Evolutionary conservation across 306 rosid species (phyloP).

Genomic region (Fragaria vesca): DNA sequence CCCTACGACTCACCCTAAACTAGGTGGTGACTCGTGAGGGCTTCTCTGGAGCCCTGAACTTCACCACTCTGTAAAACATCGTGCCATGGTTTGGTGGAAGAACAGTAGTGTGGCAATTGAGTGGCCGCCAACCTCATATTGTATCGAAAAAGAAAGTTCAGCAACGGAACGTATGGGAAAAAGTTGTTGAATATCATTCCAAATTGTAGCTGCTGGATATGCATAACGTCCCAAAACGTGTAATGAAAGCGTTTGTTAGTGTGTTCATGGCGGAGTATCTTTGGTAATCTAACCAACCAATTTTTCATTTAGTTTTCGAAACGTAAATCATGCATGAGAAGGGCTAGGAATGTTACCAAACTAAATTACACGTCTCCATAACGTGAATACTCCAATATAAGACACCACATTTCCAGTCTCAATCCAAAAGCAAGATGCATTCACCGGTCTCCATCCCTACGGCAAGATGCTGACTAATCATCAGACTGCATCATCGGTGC

Average conservation of each 20-base stretch:
- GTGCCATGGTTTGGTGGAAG: no score
- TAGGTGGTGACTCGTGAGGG: no score
- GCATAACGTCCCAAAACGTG: neutral
- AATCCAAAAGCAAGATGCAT: neutral
- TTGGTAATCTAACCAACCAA: neutral
- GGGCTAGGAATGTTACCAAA: no score
- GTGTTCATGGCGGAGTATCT: neutral
- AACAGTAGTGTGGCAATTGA: no score
- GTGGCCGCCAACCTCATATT: neutral
- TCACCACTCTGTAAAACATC: no score
- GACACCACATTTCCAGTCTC: no score
- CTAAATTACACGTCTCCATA: neutral
- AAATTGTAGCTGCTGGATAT: no score
- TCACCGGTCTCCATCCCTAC: conserved; percentile 1
- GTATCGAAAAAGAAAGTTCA: no score
- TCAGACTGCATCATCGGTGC: neutral
- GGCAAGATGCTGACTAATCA: neutral
- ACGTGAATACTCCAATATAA: neutral
- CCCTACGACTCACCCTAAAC: no score
- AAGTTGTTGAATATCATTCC: no score
- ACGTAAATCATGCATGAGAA: neutral
- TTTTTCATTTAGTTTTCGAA: neutral
- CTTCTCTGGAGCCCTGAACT: no score
- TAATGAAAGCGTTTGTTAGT: neutral
- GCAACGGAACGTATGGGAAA: no score